Evolutionary conservation across 805 yeast species (phyloP), one percentile per base, ranked within the genome.

Genomic region (Metschnikowia lunata): DNA sequence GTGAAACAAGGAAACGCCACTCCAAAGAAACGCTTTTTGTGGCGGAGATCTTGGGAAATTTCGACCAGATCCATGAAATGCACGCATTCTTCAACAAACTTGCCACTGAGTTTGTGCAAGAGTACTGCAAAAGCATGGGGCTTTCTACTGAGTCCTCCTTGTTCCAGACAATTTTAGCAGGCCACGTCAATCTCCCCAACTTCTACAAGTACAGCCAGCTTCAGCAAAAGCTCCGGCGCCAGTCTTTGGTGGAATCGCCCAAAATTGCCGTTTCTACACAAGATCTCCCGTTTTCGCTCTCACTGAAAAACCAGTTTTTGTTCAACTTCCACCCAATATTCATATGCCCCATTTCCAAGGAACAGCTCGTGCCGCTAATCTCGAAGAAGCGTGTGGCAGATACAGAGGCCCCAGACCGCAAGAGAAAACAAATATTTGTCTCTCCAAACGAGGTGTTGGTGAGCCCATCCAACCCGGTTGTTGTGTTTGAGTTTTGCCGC

Each of bases 331-430:
- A 71, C 53, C 74, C 75, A 5, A 69, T 71, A 10, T 71, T 71
- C 53, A 67, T 70, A n/a, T 71, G 75, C 49, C 75, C 75, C 4
- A 69, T 71, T 10, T 64, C 74, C 5, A 67, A 69, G 47, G 75
- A 71, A 43, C 75, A 71, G 46, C 49, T 68, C 26, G 53, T 67
- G 31, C 75, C 75, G 12, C 56, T 66, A 11, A 61, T 53, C 9
- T 32, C 43, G 26, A 42, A 37, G 34, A 36, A 26, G 6, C 30
- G 36, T 13, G 36, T 39, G n/a, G 15, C 47, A 12, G 50, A 52
- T 23, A 49, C 42, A 14, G 58, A 54, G 6, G 27, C 28, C 3
- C 44, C 36, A 12, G 48, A 45, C 34, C 40, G 47, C 33, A 51
- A 38, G 45, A 40, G 42, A 23, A 48, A 50, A 26, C 45, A 36